Base-by-base conservation (phyloP, 164 flowering plant genomes). In the Chimonanthus praecox region DNA sequence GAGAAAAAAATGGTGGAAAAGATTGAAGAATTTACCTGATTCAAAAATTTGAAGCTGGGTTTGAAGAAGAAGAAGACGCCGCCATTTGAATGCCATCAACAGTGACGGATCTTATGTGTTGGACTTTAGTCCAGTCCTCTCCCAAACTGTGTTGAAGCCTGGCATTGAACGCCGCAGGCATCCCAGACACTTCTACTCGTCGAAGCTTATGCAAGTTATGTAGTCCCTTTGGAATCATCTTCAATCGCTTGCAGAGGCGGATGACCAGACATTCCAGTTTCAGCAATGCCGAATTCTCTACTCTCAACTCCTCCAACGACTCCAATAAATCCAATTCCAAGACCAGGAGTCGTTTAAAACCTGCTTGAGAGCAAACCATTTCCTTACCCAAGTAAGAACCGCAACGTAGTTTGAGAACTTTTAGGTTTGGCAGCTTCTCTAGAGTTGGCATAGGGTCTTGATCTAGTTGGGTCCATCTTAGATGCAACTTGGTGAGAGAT, bases 171-270 rank as follows among this genome's bases (percentile, higher is more conserved):
- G 16, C 2, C 1, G 0, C 9, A 0, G 54, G 70, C 33, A 47
- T 47, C 18, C 4, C 4, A 0, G 1, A 1, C 4, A 68, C 2
- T 2, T 2, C 2, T 43, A 68, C 15, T n/a, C 18, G 43, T 58
- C 68, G 47, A 18, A 78, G 61, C 20, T 79, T 65, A 68, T 75
- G 69, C 48, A 78, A 65, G 54, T 74, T 63, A 48, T 71, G 81
- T 62, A 82, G 43, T 2, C 82, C 84, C 49, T 82, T 80, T 10
- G 80, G 82, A 21, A 83, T 73, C 78, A 67, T 74, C 68, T 71
- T 76, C 70, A 80, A 70, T 7, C 18, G 49, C 47, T 44, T 46
- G 65, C 83, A 80, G 47, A 47, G 73, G 5, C 0, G 0, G 45
- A 70, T 70, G 11, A 7, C 72, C 16, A 70, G 15, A 51, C 1